phyloP scores from a whole-genome alignment of 352 stramenopile species.

The Pythium guiyangense region DNA sequence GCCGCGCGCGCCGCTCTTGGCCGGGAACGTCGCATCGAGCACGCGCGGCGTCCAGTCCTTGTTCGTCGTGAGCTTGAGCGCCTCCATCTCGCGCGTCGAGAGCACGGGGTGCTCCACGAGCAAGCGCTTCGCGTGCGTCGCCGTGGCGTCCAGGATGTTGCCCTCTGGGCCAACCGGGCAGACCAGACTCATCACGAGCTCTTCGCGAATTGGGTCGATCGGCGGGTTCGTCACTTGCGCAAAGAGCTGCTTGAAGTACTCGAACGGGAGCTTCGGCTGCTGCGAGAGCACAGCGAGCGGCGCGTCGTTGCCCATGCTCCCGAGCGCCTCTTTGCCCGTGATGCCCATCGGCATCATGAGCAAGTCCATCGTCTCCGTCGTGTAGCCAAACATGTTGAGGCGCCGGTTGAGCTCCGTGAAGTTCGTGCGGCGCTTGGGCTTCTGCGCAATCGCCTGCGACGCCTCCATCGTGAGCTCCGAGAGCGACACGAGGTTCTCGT shows the following conservation, averaged over 20 bases:
- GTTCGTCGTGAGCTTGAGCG: slow-evolving; percentile 80
- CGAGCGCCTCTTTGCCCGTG: slow-evolving; percentile 91
- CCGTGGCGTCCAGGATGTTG: slow-evolving; percentile 89
- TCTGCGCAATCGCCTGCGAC: slow-evolving; percentile 14
- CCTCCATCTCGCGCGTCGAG: slow-evolving; percentile 90
- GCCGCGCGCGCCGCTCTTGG: slow-evolving; percentile 48
- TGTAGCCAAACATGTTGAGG: slow-evolving; percentile 96
- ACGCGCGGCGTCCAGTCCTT: slow-evolving; percentile 51
- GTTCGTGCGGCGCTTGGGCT: slow-evolving; percentile 28
- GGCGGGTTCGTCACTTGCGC: slow-evolving; percentile 96
- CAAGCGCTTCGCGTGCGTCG: slow-evolving; percentile 72
- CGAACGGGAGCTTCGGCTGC: slow-evolving; percentile 91
- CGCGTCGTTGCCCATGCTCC: slow-evolving; percentile 95
- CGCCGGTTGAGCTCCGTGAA: slow-evolving; percentile 80
- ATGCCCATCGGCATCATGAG: slow-evolving; percentile 95
- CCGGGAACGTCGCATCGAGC: slow-evolving; percentile 63
- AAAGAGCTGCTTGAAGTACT: slow-evolving; percentile 98
- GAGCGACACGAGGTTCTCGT: slow-evolving; percentile 89
- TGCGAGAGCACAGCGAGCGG: slow-evolving; percentile 92
- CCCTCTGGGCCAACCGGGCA: slow-evolving; percentile 94
- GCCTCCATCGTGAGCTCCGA: slow-evolving; percentile 56
- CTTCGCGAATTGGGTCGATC: slow-evolving; percentile 97
- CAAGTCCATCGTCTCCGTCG: slow-evolving; percentile 93
- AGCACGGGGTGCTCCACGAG: slow-evolving; percentile 94
- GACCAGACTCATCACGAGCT: slow-evolving; percentile 96